Evolutionary conservation across 225 moss, liverwort and hornwort genomes (phyloP).

Genomic region (Bryum argenteum): DNA sequence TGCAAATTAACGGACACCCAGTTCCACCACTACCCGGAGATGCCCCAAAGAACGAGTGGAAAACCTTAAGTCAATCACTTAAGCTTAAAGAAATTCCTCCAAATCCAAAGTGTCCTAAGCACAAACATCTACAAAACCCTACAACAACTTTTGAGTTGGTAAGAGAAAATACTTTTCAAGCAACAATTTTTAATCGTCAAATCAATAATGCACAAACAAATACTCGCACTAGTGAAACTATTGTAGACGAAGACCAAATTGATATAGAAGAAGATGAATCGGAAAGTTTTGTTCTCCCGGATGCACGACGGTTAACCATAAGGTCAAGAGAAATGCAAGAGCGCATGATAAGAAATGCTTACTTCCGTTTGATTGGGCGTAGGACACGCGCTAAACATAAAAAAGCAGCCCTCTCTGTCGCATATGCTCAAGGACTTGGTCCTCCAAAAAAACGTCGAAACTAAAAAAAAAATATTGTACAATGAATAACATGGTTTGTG

Average conservation of each 20-base stretch:
- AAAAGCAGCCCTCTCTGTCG: neutral
- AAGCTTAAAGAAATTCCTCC: constrained; percentile 33
- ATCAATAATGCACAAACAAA: constrained; percentile 23
- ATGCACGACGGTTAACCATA: neutral
- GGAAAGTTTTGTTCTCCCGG: neutral
- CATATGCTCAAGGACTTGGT: constrained; percentile 19
- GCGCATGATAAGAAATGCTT: constrained; percentile 45
- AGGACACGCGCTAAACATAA: constrained; percentile 20
- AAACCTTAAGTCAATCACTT: constrained; percentile 30
- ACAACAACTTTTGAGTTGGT: constrained; percentile 36
- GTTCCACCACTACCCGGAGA: constrained; percentile 35
- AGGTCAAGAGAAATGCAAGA: constrained; percentile 46
- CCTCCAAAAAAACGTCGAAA: neutral
- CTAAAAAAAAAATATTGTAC: neutral
- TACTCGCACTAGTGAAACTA: neutral
- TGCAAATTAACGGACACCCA: constrained; percentile 40
- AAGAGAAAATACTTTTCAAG: constrained; percentile 42
- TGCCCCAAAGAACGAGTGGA: constrained; percentile 43
- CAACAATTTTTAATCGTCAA: constrained; percentile 18
- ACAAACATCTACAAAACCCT: constrained; percentile 21
- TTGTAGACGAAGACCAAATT: constrained; percentile 11
- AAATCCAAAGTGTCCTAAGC: constrained; percentile 35
- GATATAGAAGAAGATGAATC: constrained; percentile 5
- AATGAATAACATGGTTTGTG: too few species aligned
- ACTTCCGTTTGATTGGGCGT: constrained; percentile 30